A percentile compares a stretch with the other conserved stretches of the same genome.
phyloP scores from a whole-genome alignment of 2,329 filamentous ascomycete species.

The Alternaria sp. region DNA sequence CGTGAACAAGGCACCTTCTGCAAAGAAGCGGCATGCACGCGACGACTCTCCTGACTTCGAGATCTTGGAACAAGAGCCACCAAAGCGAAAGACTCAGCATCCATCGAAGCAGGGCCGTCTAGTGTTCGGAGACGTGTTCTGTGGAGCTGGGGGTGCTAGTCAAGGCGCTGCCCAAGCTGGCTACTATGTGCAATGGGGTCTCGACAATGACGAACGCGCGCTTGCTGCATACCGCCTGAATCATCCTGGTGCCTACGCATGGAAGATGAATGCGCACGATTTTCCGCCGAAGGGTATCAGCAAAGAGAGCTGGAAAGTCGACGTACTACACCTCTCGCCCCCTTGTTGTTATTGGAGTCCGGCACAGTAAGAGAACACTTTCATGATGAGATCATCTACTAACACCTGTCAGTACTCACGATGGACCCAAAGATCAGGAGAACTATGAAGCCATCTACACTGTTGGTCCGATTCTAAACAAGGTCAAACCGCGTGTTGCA shows the following conservation, averaged over 20 bases:
- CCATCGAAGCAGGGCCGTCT: not conserved
- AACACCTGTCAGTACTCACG: slow-evolving; percentile 10
- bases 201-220: slow-evolving; percentile 23
- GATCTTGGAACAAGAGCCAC: not conserved
- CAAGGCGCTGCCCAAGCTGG: slow-evolving; percentile 28
- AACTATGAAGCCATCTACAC: slow-evolving; percentile 30
- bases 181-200: slow-evolving; percentile 12
- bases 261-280: slow-evolving; percentile 21
- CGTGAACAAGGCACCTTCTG: not conserved
- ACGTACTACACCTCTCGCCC: slow-evolving; percentile 25
- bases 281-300: slow-evolving; percentile 5
- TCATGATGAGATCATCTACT: not conserved
- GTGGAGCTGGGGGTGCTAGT: slow-evolving; percentile 31
- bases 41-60: not conserved
- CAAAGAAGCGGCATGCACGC: not conserved
- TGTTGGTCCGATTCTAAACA: slow-evolving; percentile 12
- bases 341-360: slow-evolving; percentile 27
- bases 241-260: slow-evolving; percentile 5
- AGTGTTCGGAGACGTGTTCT: slow-evolving; percentile 26
- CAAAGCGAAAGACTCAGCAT: not conserved
- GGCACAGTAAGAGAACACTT: slow-evolving; percentile 23
- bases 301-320: slow-evolving; percentile 1
- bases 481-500: slow-evolving; percentile 22
- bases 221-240: slow-evolving; percentile 25
- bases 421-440: slow-evolving; percentile 27